Evolutionary conservation across 805 yeast genomes (phyloP), one percentile per base, ranked within the genome.

Genomic region (Saturnispora sekii): DNA sequence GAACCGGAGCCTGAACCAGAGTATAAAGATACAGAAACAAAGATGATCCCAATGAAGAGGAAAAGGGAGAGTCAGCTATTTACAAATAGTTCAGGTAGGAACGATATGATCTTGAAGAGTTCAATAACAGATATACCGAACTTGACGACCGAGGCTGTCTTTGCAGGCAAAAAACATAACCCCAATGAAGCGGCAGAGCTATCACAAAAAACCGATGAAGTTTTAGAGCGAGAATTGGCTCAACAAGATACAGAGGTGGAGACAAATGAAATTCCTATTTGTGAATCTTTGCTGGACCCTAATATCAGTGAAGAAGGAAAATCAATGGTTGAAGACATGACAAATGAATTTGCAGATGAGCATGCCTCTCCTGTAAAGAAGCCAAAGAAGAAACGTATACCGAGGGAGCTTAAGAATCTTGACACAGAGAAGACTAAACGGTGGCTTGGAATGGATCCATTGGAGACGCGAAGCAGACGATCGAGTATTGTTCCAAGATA

Each of bases 401-500:
- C 53, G 15, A 48, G 54, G 35, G 74, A 69, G 50, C 69, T 69
- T 40, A 59, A 63, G 11, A 66, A 68, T 66, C 69, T 73, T 18
- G 58, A 51, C 5, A 48, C 58, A 1, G 52, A 56, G 30, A 48
- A 53, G 29, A 49, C 54, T 1, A 51, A 55, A 17, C 56, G 41
- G 15, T 42, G 49, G 51, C 15, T 37, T 43, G 43, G 47, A 11
- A 39, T 45, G 28, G 51, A 47, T 45, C 48, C 46, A 30, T 29
- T 49, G 26, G 81, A 40, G 17, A 44, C 52, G 10, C 38, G 48
- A 11, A 55, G 52, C 42, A 67, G 86, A 18, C 64, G 77, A 17
- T 31, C 87, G 88, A 0, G 77, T 89, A 1, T 60, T 82, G 43
- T 67, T 83, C 34, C 74, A 72, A 12, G 84, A 83, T 56, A 70